Evolutionary conservation across 208 protist genomes (phyloP).

Genomic region (Borovskyia barvae): DNA sequence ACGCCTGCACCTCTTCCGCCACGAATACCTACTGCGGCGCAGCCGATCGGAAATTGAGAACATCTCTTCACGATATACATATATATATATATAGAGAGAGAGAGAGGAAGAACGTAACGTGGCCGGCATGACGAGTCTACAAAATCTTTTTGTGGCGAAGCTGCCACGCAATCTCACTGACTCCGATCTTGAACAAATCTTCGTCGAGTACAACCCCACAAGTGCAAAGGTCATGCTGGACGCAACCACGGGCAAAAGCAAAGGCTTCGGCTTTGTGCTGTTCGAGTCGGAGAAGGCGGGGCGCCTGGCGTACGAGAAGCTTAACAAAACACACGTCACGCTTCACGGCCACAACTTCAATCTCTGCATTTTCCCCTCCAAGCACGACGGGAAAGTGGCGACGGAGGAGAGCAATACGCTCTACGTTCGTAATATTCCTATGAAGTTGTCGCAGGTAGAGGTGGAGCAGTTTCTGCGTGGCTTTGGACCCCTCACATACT

Average conservation of each 20-base stretch:
- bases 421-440: constrained; percentile 85
- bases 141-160: constrained; percentile 97
- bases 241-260: constrained; percentile 87
- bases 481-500: constrained; percentile 81
- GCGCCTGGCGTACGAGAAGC: constrained; percentile 58
- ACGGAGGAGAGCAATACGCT: constrained; percentile 54
- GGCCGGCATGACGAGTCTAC: constrained; percentile 81
- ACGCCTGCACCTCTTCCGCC: too few relatives aligned
- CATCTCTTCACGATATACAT: too few relatives aligned
- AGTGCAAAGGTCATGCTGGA: constrained; percentile 89
- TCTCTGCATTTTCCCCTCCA: constrained; percentile 82
- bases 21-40: too few relatives aligned
- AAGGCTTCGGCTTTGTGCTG: constrained; percentile 97
- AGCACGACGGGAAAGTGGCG: constrained; percentile 77
- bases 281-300: constrained; percentile 91
- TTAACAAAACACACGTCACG: constrained; percentile 67
- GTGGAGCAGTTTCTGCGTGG: constrained; percentile 69
- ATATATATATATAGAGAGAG: too few relatives aligned
- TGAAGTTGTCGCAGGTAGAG: constrained; percentile 41
- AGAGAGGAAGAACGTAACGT: too few relatives aligned
- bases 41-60: too few relatives aligned
- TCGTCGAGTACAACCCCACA: constrained; percentile 81
- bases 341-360: constrained; percentile 67
- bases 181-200: constrained; percentile 75
- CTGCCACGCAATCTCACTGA: constrained; percentile 85